phyloP scores from a whole-genome alignment of 129 eudicot species.

The Flaveria sonorensis region DNA sequence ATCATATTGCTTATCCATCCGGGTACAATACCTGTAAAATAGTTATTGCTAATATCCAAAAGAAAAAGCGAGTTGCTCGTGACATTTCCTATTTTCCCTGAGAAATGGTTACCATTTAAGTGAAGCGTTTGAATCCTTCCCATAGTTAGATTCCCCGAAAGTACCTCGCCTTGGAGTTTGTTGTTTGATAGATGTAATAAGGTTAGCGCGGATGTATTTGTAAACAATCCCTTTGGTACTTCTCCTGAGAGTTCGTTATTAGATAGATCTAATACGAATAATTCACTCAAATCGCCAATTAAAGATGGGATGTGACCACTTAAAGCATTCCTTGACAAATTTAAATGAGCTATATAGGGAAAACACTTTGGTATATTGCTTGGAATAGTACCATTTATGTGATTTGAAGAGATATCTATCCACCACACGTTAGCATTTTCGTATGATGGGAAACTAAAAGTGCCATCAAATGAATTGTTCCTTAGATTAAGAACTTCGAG shows the following conservation, averaged over 20 bases:
- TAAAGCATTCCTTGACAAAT: slow-evolving; percentile 29
- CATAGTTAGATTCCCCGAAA: slow-evolving; percentile 15
- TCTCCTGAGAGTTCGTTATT: slow-evolving; percentile 29
- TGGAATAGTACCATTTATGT: slow-evolving; percentile 17
- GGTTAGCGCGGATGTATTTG: neutral
- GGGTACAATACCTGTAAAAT: slow-evolving; percentile 32
- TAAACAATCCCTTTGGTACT: slow-evolving; percentile 30
- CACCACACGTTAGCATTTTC: neutral
- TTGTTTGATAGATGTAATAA: slow-evolving; percentile 36
- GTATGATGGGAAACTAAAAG: neutral
- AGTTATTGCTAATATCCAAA: slow-evolving; percentile 34
- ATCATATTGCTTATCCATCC: neutral
- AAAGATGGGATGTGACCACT: slow-evolving; percentile 24
- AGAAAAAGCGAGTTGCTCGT: neutral
- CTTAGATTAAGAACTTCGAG: slow-evolving; percentile 15
- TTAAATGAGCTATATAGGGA: neutral
- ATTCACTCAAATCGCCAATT: neutral
- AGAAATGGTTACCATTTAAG: slow-evolving; percentile 28
- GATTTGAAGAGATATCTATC: slow-evolving; percentile 24
- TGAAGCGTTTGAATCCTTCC: accelerated
- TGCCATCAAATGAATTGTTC: slow-evolving; percentile 21
- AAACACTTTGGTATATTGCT: neutral
- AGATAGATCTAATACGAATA: slow-evolving; percentile 18
- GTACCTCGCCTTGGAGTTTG: slow-evolving; percentile 31
- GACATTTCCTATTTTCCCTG: slow-evolving; percentile 15